These are phyloP conservation scores for Hortiboletus campestris DNA, from an alignment of 768 basidiomycete genomes.

Conservation along the genomic window DNA sequence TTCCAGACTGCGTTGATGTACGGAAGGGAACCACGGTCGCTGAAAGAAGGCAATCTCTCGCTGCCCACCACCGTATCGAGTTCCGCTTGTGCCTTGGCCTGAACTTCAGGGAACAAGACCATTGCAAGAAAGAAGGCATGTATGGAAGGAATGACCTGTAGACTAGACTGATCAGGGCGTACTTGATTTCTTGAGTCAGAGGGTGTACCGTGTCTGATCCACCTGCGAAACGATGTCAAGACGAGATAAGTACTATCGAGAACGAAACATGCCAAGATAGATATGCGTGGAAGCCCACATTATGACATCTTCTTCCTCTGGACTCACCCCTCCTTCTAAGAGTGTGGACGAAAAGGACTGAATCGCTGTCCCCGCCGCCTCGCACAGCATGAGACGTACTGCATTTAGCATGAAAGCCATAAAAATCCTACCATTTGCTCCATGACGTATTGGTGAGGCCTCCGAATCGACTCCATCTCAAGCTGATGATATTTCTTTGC, in stretches of 20 bases:
- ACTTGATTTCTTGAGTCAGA: conserved; percentile 29
- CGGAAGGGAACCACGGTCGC: conserved; percentile 23
- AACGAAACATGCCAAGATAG: conserved; percentile 7
- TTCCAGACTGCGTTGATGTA: conserved; percentile 25
- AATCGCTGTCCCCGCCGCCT: conserved; percentile 17
- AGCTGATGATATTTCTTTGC: conserved; percentile 26
- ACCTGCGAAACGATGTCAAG: neutral
- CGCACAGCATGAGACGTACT: neutral
- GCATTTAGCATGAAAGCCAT: neutral
- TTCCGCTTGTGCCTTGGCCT: conserved; percentile 23
- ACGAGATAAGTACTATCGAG: too few species aligned
- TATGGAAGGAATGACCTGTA: conserved; percentile 13
- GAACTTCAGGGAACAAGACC: conserved; percentile 23
- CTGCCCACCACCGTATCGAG: conserved; percentile 23
- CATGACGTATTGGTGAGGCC: conserved; percentile 44
- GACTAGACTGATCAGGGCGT: neutral
- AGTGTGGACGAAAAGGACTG: conserved; percentile 20
- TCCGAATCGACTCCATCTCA: conserved; percentile 39
- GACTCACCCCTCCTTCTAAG: conserved; percentile 7
- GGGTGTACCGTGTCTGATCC: neutral
- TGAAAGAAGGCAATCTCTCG: conserved; percentile 20
- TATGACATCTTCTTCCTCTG: conserved; percentile 20
- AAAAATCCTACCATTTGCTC: conserved; percentile 43
- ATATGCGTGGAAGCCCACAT: conserved; percentile 16
- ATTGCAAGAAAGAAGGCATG: conserved; percentile 27